Percentiles rank a stretch among this genome's conserved stretches.
Conservation (phyloP, 2,329 filamentous ascomycete genomes). For the Amphichorda felina region DNA sequence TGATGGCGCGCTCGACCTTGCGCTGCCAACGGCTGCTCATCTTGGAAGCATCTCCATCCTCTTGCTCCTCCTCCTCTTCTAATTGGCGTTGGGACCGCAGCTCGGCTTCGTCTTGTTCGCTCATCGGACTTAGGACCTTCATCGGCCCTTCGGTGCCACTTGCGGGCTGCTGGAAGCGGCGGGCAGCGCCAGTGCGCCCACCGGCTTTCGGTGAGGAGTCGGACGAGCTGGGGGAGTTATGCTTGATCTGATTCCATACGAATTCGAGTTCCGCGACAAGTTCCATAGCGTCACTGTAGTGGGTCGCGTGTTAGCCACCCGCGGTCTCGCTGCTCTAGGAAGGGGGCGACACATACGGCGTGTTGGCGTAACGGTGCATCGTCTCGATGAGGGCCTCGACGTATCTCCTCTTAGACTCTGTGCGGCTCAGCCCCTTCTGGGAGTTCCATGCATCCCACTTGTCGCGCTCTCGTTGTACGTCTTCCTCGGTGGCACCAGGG, state of each 20-base stretch:
- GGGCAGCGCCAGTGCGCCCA: constrained; percentile 4
- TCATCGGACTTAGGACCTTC: constrained; percentile 73
- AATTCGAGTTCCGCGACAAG: constrained; percentile 94
- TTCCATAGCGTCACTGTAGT: constrained; percentile 61
- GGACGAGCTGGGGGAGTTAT: constrained; percentile 59
- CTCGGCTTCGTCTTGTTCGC: constrained; percentile 64
- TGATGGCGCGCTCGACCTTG: constrained; percentile 73
- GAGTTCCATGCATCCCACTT: constrained; percentile 95
- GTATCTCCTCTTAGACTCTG: constrained; percentile 88
- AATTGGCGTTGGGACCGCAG: constrained; percentile 36
- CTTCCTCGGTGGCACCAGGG: constrained; percentile 35
- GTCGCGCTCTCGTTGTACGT: constrained; percentile 46
- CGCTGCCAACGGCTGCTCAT: constrained; percentile 57
- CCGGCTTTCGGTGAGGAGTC: constrained; percentile 40
- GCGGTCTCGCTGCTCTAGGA: neutral
- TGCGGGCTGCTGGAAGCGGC: constrained; percentile 25
- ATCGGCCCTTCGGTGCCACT: constrained; percentile 44
- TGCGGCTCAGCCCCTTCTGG: constrained; percentile 71
- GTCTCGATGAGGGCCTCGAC: constrained; percentile 91
- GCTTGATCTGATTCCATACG: constrained; percentile 96
- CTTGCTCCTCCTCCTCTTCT: constrained; percentile 30
- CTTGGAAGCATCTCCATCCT: constrained; percentile 13
- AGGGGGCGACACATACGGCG: constrained; percentile 40
- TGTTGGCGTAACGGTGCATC: constrained; percentile 93
- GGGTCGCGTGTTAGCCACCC: constrained; percentile 9